A percentile compares a stretch with the other conserved stretches of the same genome.
Evolutionary conservation across 2,329 filamentous ascomycete genomes (phyloP).

Genomic region (Emmonsiellopsis sp.): DNA sequence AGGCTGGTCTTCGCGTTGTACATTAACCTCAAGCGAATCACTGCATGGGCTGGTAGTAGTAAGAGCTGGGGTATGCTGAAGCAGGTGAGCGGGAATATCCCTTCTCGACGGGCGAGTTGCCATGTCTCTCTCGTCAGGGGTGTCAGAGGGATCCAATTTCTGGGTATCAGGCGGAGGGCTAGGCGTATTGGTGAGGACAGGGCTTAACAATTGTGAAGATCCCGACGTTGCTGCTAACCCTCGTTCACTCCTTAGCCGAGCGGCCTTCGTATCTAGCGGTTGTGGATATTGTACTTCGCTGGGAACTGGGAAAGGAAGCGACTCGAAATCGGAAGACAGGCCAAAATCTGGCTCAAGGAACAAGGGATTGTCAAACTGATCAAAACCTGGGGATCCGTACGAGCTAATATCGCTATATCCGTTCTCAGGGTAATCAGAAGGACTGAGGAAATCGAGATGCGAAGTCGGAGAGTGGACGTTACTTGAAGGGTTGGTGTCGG

Average conservation of each 20-base stretch:
- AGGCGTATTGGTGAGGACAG: slow-evolving; percentile 22
- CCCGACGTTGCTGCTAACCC: slow-evolving; percentile 7
- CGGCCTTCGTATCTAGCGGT: not conserved
- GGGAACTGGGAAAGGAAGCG: not conserved
- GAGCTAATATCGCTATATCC: slow-evolving; percentile 22
- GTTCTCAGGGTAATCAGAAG: slow-evolving; percentile 20
- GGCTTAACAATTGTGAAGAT: slow-evolving; percentile 24
- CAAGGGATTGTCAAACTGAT: slow-evolving; percentile 12
- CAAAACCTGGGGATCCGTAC: slow-evolving; percentile 9
- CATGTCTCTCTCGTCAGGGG: not conserved
- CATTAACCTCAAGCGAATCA: slow-evolving; percentile 17
- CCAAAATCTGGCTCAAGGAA: slow-evolving; percentile 15
- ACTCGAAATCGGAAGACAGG: slow-evolving; percentile 8
- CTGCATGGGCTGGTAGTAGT: slow-evolving; percentile 17
- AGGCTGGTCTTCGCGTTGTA: slow-evolving; percentile 17
- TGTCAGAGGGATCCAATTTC: slow-evolving; percentile 4
- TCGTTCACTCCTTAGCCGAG: not conserved
- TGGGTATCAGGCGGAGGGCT: slow-evolving; percentile 20
- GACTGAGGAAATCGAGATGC: slow-evolving; percentile 22
- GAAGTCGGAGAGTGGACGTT: slow-evolving; percentile 14
- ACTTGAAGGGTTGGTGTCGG: slow-evolving; percentile 6
- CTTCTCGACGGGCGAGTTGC: slow-evolving; percentile 7
- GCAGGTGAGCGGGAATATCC: slow-evolving; percentile 10
- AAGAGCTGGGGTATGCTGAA: slow-evolving; percentile 16
- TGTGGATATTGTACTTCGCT: not conserved